Evolutionary conservation across 2,329 filamentous ascomycete species (phyloP).

Genomic region (Leptographium flavum): DNA sequence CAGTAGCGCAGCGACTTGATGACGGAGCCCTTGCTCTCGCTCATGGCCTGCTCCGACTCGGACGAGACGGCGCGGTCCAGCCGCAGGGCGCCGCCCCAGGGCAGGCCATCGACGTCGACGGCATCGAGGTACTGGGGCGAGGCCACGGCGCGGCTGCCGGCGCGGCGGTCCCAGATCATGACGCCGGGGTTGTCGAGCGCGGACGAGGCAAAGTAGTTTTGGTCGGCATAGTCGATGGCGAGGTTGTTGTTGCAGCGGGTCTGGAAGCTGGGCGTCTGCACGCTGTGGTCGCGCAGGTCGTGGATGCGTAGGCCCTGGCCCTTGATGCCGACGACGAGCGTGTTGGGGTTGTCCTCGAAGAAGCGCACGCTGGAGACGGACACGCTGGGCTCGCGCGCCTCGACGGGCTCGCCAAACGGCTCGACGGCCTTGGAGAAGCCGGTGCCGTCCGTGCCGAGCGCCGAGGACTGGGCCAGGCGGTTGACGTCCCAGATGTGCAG

Average conservation of each 20-base stretch:
- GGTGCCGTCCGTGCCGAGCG: slow-evolving; percentile 12
- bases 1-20: slow-evolving; percentile 50
- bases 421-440: slow-evolving; percentile 37
- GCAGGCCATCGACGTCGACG: slow-evolving; percentile 44
- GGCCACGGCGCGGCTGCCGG: slow-evolving; percentile 35
- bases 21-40: slow-evolving; percentile 43
- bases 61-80: slow-evolving; percentile 43
- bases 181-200: slow-evolving; percentile 60
- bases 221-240: slow-evolving; percentile 64
- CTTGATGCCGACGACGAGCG: slow-evolving; percentile 61
- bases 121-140: slow-evolving; percentile 42
- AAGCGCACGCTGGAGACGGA: slow-evolving; percentile 75
- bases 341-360: slow-evolving; percentile 63
- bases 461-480: slow-evolving; percentile 31
- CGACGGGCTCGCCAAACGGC: slow-evolving; percentile 39
- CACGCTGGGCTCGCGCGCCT: slow-evolving; percentile 49
- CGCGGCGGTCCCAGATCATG: slow-evolving; percentile 65
- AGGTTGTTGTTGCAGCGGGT: slow-evolving; percentile 58
- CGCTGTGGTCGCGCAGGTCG: slow-evolving; percentile 44
- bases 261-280: slow-evolving; percentile 35
- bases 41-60: slow-evolving; percentile 32
- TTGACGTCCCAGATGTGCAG: slow-evolving; percentile 73
- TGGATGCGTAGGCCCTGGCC: slow-evolving; percentile 62
- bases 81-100: slow-evolving; percentile 47
- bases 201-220: slow-evolving; percentile 74